Evolutionary conservation across 2,329 filamentous ascomycete species (phyloP), one percentile per base, ranked within the genome.

Genomic region (Byssothecium circinans): DNA sequence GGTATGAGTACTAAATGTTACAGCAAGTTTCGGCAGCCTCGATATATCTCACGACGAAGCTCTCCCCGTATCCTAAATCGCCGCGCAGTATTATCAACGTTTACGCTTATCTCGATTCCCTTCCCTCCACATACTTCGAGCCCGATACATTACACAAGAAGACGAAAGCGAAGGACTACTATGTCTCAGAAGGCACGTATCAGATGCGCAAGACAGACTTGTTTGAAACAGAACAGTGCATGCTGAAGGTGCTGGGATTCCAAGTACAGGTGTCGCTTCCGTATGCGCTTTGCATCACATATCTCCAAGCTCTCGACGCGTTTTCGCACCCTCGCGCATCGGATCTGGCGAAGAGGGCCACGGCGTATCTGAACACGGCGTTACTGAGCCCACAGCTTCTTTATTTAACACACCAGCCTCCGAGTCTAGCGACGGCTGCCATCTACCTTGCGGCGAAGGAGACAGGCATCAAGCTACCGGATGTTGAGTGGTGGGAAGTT

Each of bases 401-500:
- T 12, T 96, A 95, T 69, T 76, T 95, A 22, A 97, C 94, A 2
- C 91, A 96, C 65, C 94, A 97, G 68, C 92, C 94, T 1, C 82
- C 87, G 52, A 83, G 86, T 19, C 77, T 99, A 8, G 92, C 94
- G 4, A 89, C 90, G 2, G 89, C 91, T 1, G 89, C 91, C 1
- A 87, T 96, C 25, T 99, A 97, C 67, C 82, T 90, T n/a, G 89
- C 92, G 0, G 88, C 90, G 1, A 81, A 86, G 36, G 91, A 97
- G 57, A 69, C 82, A 1, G 85, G 81, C 0, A 82, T 88, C 11
- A 91, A 89, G 68, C 79, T 96, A 73, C 90, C 92, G 0, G 87
- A 88, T 54, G 83, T 82, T 39, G 86, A 89, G 54, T 99, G 94
- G 94, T 99, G 94, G 94, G 91, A 96, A 71, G 89, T 97, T 0